Conservation (phyloP, 2,329 filamentous ascomycete species). For the Pseudogymnoascus sp. region DNA sequence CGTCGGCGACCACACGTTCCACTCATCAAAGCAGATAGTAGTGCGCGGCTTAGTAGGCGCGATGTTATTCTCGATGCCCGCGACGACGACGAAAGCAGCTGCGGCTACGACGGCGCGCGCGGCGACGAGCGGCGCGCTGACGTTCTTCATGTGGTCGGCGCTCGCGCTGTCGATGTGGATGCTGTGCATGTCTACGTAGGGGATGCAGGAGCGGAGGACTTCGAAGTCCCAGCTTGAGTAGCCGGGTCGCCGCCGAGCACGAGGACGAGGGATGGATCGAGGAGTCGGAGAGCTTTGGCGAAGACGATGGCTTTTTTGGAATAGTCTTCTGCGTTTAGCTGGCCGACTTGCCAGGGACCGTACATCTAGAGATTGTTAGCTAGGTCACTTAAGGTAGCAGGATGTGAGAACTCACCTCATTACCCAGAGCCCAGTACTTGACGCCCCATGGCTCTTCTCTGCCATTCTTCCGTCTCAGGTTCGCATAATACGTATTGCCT, state of each 20-base stretch:
- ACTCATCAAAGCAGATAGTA: constrained; percentile 63
- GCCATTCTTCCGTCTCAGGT: constrained; percentile 69
- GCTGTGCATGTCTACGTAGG: constrained; percentile 59
- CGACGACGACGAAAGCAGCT: constrained; percentile 55
- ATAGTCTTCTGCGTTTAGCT: constrained; percentile 51
- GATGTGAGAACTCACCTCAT: constrained; percentile 42
- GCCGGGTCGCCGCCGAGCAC: constrained; percentile 60
- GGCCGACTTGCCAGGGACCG: constrained; percentile 43
- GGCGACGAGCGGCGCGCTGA: constrained; percentile 50
- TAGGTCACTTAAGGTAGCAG: neutral
- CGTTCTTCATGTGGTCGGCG: constrained; percentile 41
- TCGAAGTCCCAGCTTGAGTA: constrained; percentile 57
- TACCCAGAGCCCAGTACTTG: constrained; percentile 82
- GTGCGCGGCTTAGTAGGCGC: constrained; percentile 33
- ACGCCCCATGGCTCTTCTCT: constrained; percentile 71
- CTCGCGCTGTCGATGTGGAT: constrained; percentile 59
- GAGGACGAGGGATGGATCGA: constrained; percentile 54
- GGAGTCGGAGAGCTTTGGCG: constrained; percentile 51
- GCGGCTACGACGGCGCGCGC: constrained; percentile 61
- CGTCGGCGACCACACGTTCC: constrained; percentile 63
- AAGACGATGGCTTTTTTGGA: constrained; percentile 51
- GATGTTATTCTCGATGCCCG: constrained; percentile 50
- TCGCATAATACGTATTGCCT: constrained; percentile 74
- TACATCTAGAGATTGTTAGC: constrained; percentile 23
- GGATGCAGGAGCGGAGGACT: constrained; percentile 54